phyloP scores from a whole-genome alignment of 805 yeast species.

The Candida morakotiae region DNA sequence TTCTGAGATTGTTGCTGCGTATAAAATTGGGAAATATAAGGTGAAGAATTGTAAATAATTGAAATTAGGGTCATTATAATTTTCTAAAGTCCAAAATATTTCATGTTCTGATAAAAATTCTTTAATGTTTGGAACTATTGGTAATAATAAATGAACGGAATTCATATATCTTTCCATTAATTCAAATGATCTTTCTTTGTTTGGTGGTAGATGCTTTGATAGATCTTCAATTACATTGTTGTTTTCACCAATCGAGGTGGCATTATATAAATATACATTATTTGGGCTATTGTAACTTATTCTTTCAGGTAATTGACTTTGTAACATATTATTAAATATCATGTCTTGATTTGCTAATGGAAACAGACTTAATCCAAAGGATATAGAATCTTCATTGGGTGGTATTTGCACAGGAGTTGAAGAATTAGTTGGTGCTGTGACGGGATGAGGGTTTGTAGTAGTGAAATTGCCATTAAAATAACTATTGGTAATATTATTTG shows the following conservation, averaged over 20 bases:
- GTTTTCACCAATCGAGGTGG: slow-evolving; percentile 35
- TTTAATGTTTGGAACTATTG: slow-evolving; percentile 43
- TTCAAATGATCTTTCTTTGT: slow-evolving; percentile 42
- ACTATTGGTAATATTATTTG: slow-evolving; percentile 34
- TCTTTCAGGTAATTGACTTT: slow-evolving; percentile 11
- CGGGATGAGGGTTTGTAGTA: background rate
- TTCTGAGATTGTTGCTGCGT: slow-evolving; percentile 57
- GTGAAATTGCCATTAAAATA: slow-evolving; percentile 27
- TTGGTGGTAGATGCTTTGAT: slow-evolving; percentile 46
- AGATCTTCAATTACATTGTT: slow-evolving; percentile 32
- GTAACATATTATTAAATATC: background rate
- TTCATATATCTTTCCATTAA: slow-evolving; percentile 45
- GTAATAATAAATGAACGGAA: slow-evolving; percentile 55
- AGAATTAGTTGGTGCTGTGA: background rate
- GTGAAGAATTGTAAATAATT: slow-evolving; percentile 44
- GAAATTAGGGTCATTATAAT: slow-evolving; percentile 23
- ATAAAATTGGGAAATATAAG: slow-evolving; percentile 48
- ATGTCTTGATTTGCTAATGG: slow-evolving; percentile 22
- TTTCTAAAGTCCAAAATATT: slow-evolving; percentile 39
- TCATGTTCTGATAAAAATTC: slow-evolving; percentile 45
- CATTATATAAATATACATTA: slow-evolving; percentile 33
- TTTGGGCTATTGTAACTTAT: slow-evolving; percentile 17
- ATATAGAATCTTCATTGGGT: slow-evolving; percentile 19
- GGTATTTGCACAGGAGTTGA: slow-evolving; percentile 10
- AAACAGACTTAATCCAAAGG: slow-evolving; percentile 33